Conservation (phyloP, 441 rosid genomes). For the Pelargonium hybrid region DNA sequence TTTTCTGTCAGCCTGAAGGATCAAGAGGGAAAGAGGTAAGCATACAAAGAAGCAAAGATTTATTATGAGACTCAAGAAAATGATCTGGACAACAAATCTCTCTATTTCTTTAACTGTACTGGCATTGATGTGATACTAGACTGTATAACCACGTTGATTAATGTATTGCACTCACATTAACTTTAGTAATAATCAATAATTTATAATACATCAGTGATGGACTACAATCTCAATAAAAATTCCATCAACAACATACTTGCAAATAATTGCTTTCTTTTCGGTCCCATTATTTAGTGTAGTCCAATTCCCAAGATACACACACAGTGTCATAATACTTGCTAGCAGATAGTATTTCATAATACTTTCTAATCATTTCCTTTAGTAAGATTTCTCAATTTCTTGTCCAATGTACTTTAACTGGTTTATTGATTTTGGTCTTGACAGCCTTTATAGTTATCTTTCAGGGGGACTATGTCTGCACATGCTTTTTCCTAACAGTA, state of each 20-base stretch:
- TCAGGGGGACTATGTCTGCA: background rate
- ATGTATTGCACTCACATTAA: background rate
- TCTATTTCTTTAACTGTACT: background rate
- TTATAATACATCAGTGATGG: background rate
- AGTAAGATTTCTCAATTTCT: background rate
- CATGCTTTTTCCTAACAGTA: background rate
- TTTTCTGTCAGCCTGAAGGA: constrained; percentile 67
- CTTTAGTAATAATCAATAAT: background rate
- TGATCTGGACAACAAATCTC: background rate
- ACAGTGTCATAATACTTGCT: background rate
- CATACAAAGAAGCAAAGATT: background rate
- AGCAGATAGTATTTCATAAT: background rate
- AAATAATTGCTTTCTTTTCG: background rate
- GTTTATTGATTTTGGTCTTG: background rate
- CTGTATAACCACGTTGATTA: background rate
- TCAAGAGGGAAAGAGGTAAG: constrained; percentile 13
- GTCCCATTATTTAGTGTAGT: background rate
- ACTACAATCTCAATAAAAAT: background rate
- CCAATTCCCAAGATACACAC: background rate
- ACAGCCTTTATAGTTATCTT: background rate
- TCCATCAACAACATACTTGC: background rate
- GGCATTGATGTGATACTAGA: background rate
- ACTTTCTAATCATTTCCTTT: background rate
- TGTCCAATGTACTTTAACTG: background rate
- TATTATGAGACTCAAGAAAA: background rate